Evolutionary conservation across 129 eudicot species (phyloP).

Genomic region (Sambucus nigra): DNA sequence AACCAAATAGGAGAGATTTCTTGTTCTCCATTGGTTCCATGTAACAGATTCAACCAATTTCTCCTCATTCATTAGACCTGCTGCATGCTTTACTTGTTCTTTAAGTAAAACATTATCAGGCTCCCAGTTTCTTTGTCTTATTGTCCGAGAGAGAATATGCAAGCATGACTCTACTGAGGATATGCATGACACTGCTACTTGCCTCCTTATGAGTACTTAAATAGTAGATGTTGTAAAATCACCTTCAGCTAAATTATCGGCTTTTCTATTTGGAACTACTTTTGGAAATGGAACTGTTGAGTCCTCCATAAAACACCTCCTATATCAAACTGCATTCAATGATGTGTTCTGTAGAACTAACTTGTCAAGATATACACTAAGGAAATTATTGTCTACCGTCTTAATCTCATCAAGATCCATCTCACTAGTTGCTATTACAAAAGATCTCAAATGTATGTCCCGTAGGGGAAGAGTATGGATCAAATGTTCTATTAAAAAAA

Average conservation of each 20-base stretch:
- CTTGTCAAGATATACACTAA: slow-evolving; percentile 40
- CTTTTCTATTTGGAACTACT: slow-evolving; percentile 14
- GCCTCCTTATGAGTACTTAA: slow-evolving; percentile 45
- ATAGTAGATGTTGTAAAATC: slow-evolving; percentile 29
- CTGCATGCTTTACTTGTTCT: too few relatives aligned
- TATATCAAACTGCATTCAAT: background rate
- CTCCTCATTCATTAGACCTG: too few relatives aligned
- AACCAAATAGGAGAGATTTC: slow-evolving; percentile 42
- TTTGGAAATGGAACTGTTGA: slow-evolving; percentile 8
- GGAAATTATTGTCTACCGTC: slow-evolving; percentile 23
- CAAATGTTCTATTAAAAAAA: slow-evolving; percentile 37
- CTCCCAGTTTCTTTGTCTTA: slow-evolving; percentile 18
- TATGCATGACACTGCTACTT: slow-evolving; percentile 33
- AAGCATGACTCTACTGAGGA: slow-evolving; percentile 36
- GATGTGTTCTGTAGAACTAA: slow-evolving; percentile 23
- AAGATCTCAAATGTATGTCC: slow-evolving; percentile 52
- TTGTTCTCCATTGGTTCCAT: slow-evolving; percentile 46
- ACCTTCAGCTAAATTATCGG: slow-evolving; percentile 5
- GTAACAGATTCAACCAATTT: too few relatives aligned
- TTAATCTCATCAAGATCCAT: slow-evolving; percentile 46
- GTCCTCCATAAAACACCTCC: slow-evolving; percentile 14
- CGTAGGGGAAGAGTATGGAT: slow-evolving; percentile 49
- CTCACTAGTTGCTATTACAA: slow-evolving; percentile 41
- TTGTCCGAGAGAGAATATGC: slow-evolving; percentile 22
- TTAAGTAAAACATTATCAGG: slow-evolving; percentile 11